Percentiles rank a stretch among this genome's conserved stretches.
Evolutionary conservation across 768 basidiomycete species (phyloP).

Genomic region (Royoungia palumana): DNA sequence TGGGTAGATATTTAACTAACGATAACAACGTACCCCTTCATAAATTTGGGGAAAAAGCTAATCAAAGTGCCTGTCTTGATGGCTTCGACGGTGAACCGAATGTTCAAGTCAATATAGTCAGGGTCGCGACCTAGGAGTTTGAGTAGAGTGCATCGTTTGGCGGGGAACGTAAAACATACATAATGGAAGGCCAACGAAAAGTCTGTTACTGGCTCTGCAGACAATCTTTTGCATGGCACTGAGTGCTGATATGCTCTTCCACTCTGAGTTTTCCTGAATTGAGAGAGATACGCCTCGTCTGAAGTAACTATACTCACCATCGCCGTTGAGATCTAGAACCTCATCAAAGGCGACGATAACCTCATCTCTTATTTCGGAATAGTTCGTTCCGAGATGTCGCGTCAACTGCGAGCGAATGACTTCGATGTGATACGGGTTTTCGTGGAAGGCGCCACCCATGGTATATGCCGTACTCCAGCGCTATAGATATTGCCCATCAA

Average conservation of each 20-base stretch:
- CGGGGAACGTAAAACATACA: conserved; percentile 2
- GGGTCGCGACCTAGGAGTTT: conserved; percentile 11
- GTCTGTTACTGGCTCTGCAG: conserved; percentile 7
- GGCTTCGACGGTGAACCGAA: too few species aligned
- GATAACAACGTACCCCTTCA: too few species aligned
- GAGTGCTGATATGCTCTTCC: conserved; percentile 8
- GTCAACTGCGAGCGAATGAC: conserved; percentile 33
- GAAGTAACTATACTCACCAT: conserved; percentile 10
- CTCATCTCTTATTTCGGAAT: conserved; percentile 45
- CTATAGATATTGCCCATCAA: too few species aligned
- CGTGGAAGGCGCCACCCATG: not conserved
- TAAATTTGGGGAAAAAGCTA: too few species aligned
- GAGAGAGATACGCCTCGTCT: not conserved
- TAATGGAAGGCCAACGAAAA: conserved; percentile 14
- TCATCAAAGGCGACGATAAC: conserved; percentile 39
- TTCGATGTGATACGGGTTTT: conserved; percentile 31
- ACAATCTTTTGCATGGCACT: conserved; percentile 1
- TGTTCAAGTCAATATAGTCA: conserved; percentile 31
- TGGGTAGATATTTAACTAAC: too few species aligned
- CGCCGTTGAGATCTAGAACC: conserved; percentile 23
- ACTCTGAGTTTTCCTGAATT: conserved; percentile 1
- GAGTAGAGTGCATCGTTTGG: too few species aligned
- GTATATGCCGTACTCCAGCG: too few species aligned
- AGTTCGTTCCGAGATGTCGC: conserved; percentile 36
- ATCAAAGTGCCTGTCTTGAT: too few species aligned